Evolutionary conservation across 1,284 basidiomycete species (phyloP), one percentile per base, ranked within the genome.

Genomic region (Malassezia caprae): DNA sequence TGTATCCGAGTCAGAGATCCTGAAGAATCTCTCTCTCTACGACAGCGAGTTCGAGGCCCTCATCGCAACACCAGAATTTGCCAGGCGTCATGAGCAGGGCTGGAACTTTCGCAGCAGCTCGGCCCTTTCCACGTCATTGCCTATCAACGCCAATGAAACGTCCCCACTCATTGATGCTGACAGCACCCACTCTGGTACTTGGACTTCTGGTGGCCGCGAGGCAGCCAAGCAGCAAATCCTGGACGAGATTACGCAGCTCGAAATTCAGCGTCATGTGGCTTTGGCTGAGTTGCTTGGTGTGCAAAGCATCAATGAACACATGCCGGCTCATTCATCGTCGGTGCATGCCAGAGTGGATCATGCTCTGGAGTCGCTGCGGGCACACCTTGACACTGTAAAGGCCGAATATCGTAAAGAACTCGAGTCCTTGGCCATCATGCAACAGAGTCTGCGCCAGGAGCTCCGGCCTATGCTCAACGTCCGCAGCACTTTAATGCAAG

Each of bases 1-100:
- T 11, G n/a, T 31, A 15, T 44, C 48, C 12, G 53, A 56, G 24
- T 56, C 53, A 2, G 53, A 56, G 12, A 56, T 56, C 30, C 17
- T 45, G 19, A 48, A 48, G 43, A 31, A 30, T 5, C 44, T 56
- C 3, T 56, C 53, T 15, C 17, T 56, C 41, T 50, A 56, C 37
- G 53, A 56, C 48, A 50, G 41, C 21, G 53, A 56, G 28, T 56
- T 56, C 27, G 53, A 50, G 23, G 53, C 48, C 3, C 48, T 56
- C 8, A 44, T 56, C 15, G 46, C 47, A 3, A 56, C 53, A 28
- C 53, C 53, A 2, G 34, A 34, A 8, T 31, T 28, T 35, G 30
- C 49, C 5, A 19, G 23, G 27, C 46, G n/a, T 10, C n/a, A 43
- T 17, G 23, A 26, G 41, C 41, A 21, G 15, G 8, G 41, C 24